Evolutionary conservation across 108 stramenopile species (phyloP).

Genomic region (Schizochytrium sp.): DNA sequence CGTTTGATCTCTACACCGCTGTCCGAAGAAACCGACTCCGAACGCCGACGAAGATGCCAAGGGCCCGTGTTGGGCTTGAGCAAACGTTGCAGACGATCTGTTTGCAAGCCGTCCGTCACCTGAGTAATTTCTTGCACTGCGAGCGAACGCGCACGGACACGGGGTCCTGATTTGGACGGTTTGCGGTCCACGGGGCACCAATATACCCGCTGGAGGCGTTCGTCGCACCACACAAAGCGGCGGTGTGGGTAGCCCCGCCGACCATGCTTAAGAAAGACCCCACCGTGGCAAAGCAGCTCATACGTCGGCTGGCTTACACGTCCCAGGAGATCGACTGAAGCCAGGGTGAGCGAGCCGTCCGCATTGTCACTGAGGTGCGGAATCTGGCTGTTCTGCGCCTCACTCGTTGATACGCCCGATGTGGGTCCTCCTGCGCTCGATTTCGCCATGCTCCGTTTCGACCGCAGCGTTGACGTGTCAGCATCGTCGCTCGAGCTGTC

Average conservation of each 20-base stretch:
- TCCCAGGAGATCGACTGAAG: not conserved
- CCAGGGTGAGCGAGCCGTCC: not conserved
- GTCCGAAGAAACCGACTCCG: not conserved
- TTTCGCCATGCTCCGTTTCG: not conserved
- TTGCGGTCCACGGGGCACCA: slow-evolving; percentile 2
- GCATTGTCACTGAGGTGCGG: not conserved
- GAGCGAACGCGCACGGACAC: not conserved
- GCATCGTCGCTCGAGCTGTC: no score
- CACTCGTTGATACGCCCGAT: not conserved
- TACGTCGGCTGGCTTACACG: not conserved
- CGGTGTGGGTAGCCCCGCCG: not conserved
- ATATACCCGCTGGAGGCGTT: not conserved
- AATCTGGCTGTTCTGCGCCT: not conserved
- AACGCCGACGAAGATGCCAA: not conserved
- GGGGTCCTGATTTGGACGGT: not conserved
- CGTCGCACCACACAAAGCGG: slow-evolving; percentile 7
- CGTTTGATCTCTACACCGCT: not conserved
- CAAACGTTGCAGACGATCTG: not conserved
- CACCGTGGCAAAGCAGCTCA: not conserved
- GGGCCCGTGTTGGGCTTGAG: not conserved
- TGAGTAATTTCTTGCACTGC: not conserved
- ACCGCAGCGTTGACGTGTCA: no score
- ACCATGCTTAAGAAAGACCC: not conserved
- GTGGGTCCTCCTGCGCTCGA: not conserved
- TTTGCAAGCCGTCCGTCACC: not conserved